Evolutionary conservation across 192 early-diverging fungal species (phyloP).

Genomic region (Spinellus fusiger): DNA sequence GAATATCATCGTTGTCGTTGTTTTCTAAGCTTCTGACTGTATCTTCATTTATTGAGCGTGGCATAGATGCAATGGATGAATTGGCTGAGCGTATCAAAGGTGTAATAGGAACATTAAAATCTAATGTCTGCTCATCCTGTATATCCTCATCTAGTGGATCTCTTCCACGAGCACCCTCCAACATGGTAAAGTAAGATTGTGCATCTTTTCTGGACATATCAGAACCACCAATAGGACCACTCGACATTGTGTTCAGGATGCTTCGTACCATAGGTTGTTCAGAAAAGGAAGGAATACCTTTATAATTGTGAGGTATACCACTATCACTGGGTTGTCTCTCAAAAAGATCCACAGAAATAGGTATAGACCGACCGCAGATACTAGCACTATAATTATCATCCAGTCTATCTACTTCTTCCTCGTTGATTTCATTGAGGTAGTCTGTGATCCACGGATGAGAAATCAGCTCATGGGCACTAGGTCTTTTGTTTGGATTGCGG

Average conservation of each 20-base stretch:
- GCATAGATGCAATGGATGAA: not conserved
- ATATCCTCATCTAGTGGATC: too few species aligned
- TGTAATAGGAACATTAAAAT: not conserved
- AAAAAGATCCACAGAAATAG: not conserved
- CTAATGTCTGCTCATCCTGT: too few species aligned
- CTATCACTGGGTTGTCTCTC: not conserved
- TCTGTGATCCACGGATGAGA: slow-evolving; percentile 64
- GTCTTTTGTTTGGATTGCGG: slow-evolving; percentile 61
- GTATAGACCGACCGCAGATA: not conserved
- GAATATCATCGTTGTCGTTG: not conserved
- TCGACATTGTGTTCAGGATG: not conserved
- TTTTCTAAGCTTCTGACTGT: not conserved
- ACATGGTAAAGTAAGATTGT: not conserved
- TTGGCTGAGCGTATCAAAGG: not conserved
- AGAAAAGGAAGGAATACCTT: not conserved
- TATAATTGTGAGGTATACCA: not conserved
- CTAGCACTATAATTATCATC: not conserved
- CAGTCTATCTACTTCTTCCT: not conserved
- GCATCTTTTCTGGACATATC: not conserved
- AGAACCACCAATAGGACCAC: not conserved
- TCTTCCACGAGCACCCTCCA: not conserved
- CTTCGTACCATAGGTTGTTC: not conserved
- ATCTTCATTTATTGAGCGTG: not conserved
- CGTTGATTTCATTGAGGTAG: slow-evolving; percentile 21
- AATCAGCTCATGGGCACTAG: slow-evolving; percentile 68